A percentile compares a stretch with the other conserved stretches of the same genome.
Conservation (phyloP, 2,329 filamentous ascomycete genomes). For the Trichothecium sympodiale region DNA sequence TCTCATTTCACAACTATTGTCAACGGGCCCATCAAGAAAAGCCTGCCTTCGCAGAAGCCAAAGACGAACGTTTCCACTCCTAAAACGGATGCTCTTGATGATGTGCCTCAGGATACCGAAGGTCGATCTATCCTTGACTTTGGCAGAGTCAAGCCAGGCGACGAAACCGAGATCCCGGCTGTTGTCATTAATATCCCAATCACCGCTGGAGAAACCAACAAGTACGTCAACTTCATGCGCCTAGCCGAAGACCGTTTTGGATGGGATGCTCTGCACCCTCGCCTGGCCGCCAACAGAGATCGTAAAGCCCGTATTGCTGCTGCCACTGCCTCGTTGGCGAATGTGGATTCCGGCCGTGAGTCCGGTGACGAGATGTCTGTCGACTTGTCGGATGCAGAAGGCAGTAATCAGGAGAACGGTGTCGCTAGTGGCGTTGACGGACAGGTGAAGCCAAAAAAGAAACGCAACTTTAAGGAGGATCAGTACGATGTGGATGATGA, state of each 20-base stretch:
- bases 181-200: conserved; percentile 80
- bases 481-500: conserved; percentile 76
- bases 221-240: conserved; percentile 90
- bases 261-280: conserved; percentile 86
- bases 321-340: conserved; percentile 75
- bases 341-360: conserved; percentile 56
- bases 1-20: conserved; percentile 30
- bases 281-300: conserved; percentile 78
- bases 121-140: conserved; percentile 52
- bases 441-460: conserved; percentile 60
- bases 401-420: conserved; percentile 81
- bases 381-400: conserved; percentile 63
- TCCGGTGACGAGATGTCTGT: conserved; percentile 77
- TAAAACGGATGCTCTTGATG: conserved; percentile 37
- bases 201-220: conserved; percentile 64
- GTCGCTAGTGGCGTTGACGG: conserved; percentile 48
- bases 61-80: conserved; percentile 31
- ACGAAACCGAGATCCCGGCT: conserved; percentile 53
- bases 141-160: conserved; percentile 45
- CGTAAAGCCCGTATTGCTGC: conserved; percentile 81
- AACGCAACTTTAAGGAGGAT: conserved; percentile 70
- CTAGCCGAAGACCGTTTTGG: conserved; percentile 90
- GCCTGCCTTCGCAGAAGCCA: conserved; percentile 36
- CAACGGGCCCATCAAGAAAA: conserved; percentile 31
- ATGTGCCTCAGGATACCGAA: conserved; percentile 26